Base-by-base conservation (phyloP, 164 flowering plant species). In the Nymphaea thermarum region DNA sequence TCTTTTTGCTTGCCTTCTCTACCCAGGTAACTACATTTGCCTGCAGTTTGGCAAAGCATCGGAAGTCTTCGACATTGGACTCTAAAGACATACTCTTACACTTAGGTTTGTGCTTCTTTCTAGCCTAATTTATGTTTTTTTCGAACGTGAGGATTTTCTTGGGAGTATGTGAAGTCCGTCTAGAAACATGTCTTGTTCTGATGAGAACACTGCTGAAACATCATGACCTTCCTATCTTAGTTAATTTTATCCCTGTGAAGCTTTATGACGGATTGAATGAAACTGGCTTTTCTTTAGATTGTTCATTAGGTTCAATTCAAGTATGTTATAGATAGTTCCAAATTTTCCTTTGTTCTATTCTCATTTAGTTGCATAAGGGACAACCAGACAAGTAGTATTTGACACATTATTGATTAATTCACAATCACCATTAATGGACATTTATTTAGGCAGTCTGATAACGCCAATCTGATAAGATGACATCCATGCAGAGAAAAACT, bases 41-140 rank as follows among this genome's bases (percentile, higher is more conserved):
- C 5, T 88, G 93, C 85, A 85, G 71, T 71, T 81, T 94, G 84
- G 99, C 98, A 47, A 94, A 94, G 75, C 99, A 94, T 81, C 80
- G 99, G 66, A 94, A 94, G 74, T 90, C 98, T 42, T 83, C 96
- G 65, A 88, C 85, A 55, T 76, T 94, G 68, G 99, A 94, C 75
- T 74, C 97, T 79, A 94, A 90, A 81, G 98, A 94, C 83, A 66
- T 94, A 60, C 68, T 91, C 70, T 83, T 94, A 62, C 97, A 94
- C 78, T 71, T 91, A 77, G 99, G 99, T 94, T 42, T 74, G 88
- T 77, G 60, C 67, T 68, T 11, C 7, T 3, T 51, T 65, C 43
- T 6, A 66, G 42, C 25, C 18, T 8, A 44, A 43, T 59, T 45
- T 10, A 43, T 18, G 4, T 62, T 42, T 2, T n/a, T 41, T 62